Percentiles rank a stretch among this genome's conserved stretches.
phyloP scores from a whole-genome alignment of 345 rosid species.

The Salix viminalis region DNA sequence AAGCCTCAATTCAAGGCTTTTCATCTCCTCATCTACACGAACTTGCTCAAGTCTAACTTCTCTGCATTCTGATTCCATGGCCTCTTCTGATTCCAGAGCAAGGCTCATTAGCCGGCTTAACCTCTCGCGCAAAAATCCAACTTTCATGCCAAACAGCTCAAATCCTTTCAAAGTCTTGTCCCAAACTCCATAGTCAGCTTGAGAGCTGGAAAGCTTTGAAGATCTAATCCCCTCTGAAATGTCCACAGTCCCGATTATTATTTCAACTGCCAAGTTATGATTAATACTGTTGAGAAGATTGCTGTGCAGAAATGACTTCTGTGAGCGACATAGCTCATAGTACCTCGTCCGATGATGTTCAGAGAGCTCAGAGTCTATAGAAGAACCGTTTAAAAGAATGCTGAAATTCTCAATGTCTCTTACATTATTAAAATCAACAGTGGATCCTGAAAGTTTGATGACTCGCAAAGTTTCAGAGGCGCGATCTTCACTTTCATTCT shows the following conservation, averaged over 20 bases:
- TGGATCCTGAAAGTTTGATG: slow-evolving; percentile 15
- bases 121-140: slow-evolving; percentile 36
- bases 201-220: slow-evolving; percentile 27
- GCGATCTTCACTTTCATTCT: slow-evolving; percentile 4
- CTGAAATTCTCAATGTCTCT: slow-evolving; percentile 30
- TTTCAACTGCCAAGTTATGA: slow-evolving; percentile 41
- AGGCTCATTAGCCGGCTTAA: slow-evolving; percentile 30
- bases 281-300: slow-evolving; percentile 41
- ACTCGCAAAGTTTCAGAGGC: slow-evolving; percentile 9
- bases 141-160: slow-evolving; percentile 46
- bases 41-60: slow-evolving; percentile 23
- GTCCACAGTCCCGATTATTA: slow-evolving; percentile 42
- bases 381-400: slow-evolving; percentile 24
- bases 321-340: slow-evolving; percentile 43
- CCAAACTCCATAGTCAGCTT: slow-evolving; percentile 38
- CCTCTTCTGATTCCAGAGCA: slow-evolving; percentile 24
- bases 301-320: slow-evolving; percentile 36
- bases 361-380: slow-evolving; percentile 35
- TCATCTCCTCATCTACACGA: slow-evolving; percentile 24
- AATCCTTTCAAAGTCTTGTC: slow-evolving; percentile 48
- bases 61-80: slow-evolving; percentile 19
- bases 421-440: slow-evolving; percentile 17
- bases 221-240: slow-evolving; percentile 42
- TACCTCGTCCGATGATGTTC: slow-evolving; percentile 29
- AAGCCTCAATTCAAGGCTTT: slow-evolving; percentile 27